These are phyloP conservation scores for Ophiocytium majus DNA, from an alignment of 352 stramenopile species.

Conservation along the genomic window DNA sequence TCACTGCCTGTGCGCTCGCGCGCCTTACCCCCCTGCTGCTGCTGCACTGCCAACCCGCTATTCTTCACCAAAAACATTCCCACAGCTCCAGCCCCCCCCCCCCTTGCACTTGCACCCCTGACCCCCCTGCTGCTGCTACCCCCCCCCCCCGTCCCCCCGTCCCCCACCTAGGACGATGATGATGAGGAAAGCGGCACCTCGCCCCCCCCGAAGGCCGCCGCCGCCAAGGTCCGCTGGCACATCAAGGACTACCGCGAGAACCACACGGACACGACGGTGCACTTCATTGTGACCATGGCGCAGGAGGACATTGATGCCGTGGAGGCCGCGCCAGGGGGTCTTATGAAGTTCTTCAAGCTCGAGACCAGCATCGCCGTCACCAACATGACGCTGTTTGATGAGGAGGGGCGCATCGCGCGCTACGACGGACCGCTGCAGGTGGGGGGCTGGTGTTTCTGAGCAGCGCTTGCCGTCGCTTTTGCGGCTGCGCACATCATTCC, in stretches of 20 bases:
- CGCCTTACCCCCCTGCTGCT: too few relatives aligned
- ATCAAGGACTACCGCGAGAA: conserved; percentile 58
- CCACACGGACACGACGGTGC: conserved; percentile 63
- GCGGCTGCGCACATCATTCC: too few relatives aligned
- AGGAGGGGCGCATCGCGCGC: conserved; percentile 71
- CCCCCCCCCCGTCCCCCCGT: too few relatives aligned
- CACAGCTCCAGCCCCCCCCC: too few relatives aligned
- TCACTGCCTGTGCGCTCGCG: too few relatives aligned
- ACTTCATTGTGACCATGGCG: conserved; percentile 71
- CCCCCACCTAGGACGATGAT: conserved; percentile 19
- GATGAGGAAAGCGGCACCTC: background rate
- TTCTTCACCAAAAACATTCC: too few relatives aligned
- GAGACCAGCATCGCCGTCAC: conserved; percentile 84
- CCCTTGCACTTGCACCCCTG: too few relatives aligned
- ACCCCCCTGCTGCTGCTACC: too few relatives aligned
- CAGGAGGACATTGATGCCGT: conserved; percentile 74
- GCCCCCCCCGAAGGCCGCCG: conserved; percentile 22
- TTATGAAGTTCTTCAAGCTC: conserved; percentile 81
- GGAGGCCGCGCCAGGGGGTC: conserved; percentile 62
- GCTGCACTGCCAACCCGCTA: too few relatives aligned
- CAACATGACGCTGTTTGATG: conserved; percentile 97
- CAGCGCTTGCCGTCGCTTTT: too few relatives aligned
- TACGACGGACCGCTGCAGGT: conserved; percentile 14
- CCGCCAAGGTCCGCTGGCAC: conserved; percentile 23
- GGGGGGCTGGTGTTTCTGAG: too few relatives aligned